These are phyloP conservation scores for Cyclotella choctawhatcheeana DNA, from an alignment of 108 stramenopile genomes.

Conservation along the genomic window DNA sequence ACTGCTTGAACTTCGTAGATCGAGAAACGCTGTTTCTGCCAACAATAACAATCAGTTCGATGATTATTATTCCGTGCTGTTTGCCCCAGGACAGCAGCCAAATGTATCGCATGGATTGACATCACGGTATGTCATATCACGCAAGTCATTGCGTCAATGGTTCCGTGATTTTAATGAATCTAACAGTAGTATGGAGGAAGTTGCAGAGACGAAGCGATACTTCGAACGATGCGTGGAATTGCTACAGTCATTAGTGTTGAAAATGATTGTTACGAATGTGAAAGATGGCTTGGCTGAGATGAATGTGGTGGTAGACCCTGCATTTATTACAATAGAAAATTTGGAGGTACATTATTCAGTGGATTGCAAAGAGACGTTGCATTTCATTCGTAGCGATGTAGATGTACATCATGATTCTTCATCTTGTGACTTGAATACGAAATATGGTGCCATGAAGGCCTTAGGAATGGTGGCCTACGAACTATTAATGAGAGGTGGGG, in stretches of 20 bases:
- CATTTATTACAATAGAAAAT: not conserved
- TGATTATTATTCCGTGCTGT: constrained; percentile 1
- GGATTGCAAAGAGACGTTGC: not conserved
- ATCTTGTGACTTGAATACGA: too few relatives aligned
- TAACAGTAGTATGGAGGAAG: not conserved
- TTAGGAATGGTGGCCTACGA: constrained; percentile 3
- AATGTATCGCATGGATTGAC: not conserved
- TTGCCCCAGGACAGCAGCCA: not conserved
- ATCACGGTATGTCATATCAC: not conserved
- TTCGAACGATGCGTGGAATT: not conserved
- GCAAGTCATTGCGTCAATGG: not conserved
- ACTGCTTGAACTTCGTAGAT: not conserved
- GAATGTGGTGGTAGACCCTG: not conserved
- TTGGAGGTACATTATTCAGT: not conserved
- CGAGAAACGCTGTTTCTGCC: not conserved
- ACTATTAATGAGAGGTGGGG: not conserved
- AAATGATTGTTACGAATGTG: not conserved
- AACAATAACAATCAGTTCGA: not conserved
- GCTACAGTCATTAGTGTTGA: not conserved
- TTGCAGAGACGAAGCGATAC: not conserved
- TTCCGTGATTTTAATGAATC: not conserved
- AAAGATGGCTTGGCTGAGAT: constrained; percentile 5
- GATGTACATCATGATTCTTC: too few relatives aligned
- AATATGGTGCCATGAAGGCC: constrained; percentile 7
- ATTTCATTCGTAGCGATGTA: too few relatives aligned